A percentile compares a stretch with the other conserved stretches of the same genome.
phyloP scores from a whole-genome alignment of 2,329 filamentous ascomycete genomes.

The Cladosporium colombiae region DNA sequence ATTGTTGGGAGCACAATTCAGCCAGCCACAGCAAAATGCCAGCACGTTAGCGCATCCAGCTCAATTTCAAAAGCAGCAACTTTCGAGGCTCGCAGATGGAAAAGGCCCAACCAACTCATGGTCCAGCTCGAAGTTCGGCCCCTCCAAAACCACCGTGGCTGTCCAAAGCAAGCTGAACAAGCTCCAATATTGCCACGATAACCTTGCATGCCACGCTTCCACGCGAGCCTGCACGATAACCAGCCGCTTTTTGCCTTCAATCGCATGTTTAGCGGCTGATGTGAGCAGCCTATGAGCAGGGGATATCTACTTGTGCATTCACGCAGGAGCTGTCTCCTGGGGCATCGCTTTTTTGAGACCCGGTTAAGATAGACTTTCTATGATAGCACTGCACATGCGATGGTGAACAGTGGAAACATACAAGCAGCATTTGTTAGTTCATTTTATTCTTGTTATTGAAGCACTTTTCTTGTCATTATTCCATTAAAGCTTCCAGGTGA shows the following conservation, averaged over 20 bases:
- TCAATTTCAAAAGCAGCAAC: background rate
- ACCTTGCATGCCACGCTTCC: background rate
- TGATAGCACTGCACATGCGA: too few relatives aligned
- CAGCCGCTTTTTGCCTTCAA: background rate
- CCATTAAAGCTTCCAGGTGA: background rate
- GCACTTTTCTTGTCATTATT: background rate
- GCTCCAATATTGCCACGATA: background rate
- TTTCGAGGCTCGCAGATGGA: background rate
- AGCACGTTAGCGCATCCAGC: background rate
- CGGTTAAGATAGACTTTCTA: too few relatives aligned
- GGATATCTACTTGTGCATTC: background rate
- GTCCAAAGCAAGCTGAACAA: background rate
- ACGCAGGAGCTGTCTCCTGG: background rate
- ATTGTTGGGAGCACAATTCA: background rate
- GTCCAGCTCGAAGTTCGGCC: background rate
- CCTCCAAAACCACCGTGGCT: background rate
- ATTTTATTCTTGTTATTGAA: background rate
- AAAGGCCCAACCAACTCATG: background rate
- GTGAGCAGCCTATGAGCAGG: background rate
- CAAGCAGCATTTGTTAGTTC: background rate
- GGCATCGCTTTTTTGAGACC: too few relatives aligned
- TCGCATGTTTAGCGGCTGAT: background rate
- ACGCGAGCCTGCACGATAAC: background rate
- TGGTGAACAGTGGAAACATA: background rate
- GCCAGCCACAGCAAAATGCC: background rate